phyloP scores from a whole-genome alignment of 2,329 filamentous ascomycete species.

The Thermothelomyces thermophilus region DNA sequence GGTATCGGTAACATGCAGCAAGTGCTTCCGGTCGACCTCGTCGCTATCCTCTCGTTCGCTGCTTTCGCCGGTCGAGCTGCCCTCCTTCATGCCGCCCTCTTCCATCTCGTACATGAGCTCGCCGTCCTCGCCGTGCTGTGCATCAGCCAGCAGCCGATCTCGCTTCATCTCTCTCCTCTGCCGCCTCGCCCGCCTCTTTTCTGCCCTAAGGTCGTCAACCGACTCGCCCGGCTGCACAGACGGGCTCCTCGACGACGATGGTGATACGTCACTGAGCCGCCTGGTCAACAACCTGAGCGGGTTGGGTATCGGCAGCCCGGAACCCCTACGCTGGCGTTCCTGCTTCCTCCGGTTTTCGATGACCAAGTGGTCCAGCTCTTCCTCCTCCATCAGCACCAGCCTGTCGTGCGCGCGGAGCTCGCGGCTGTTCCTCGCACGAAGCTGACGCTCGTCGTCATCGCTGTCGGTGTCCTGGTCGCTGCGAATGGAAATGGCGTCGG shows the following conservation, averaged over 20 bases:
- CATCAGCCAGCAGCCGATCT: slow-evolving; percentile 46
- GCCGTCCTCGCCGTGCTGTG: slow-evolving; percentile 60
- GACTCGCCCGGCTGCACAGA: slow-evolving; percentile 10
- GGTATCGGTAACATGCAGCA: slow-evolving; percentile 42
- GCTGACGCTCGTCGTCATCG: slow-evolving; percentile 65
- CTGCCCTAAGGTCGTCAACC: slow-evolving; percentile 38
- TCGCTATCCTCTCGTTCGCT: slow-evolving; percentile 56
- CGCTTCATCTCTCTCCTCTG: slow-evolving; percentile 47
- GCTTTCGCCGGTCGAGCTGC: slow-evolving; percentile 56
- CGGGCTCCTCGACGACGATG: slow-evolving; percentile 21
- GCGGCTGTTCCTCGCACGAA: slow-evolving; percentile 58
- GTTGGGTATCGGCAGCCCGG: slow-evolving; percentile 45
- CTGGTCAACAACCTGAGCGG: slow-evolving; percentile 33
- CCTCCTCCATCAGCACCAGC: slow-evolving; percentile 67
- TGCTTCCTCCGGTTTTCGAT: slow-evolving; percentile 43
- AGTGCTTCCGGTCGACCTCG: slow-evolving; percentile 47
- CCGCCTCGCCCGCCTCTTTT: slow-evolving; percentile 45
- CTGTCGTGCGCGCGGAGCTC: slow-evolving; percentile 65
- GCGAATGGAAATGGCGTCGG: slow-evolving; percentile 60
- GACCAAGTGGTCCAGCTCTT: slow-evolving; percentile 59
- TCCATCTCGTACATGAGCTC: slow-evolving; percentile 89
- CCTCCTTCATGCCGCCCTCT: slow-evolving; percentile 64
- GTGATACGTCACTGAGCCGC: slow-evolving; percentile 22
- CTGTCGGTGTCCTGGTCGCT: slow-evolving; percentile 70
- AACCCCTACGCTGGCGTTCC: slow-evolving; percentile 42